Evolutionary conservation across 2,329 filamentous ascomycete genomes (phyloP).

Genomic region (Alternaria sp.): DNA sequence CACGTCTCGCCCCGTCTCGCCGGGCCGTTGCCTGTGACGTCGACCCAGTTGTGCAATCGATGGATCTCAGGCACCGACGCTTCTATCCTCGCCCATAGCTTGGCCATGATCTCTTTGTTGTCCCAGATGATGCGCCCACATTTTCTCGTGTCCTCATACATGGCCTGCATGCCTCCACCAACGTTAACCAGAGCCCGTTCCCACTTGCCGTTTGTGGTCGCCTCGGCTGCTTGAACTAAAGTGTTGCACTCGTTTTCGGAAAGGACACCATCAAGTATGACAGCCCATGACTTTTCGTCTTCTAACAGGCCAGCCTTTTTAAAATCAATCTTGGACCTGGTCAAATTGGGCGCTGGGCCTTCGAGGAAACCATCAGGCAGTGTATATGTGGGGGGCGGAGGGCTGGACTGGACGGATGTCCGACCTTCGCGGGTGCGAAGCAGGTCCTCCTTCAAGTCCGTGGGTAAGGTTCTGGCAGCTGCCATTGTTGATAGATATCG

Average conservation of each 20-base stretch:
- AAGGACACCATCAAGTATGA: conserved; percentile 69
- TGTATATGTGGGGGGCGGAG: conserved; percentile 37
- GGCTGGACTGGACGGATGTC: neutral
- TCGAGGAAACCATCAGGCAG: conserved; percentile 58
- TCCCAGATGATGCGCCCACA: conserved; percentile 83
- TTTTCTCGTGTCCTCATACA: conserved; percentile 66
- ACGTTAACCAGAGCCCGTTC: conserved; percentile 71
- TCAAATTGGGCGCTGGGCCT: conserved; percentile 55
- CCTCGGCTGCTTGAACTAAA: conserved; percentile 39
- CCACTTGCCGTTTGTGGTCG: conserved; percentile 58
- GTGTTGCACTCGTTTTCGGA: conserved; percentile 65
- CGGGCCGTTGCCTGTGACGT: conserved; percentile 56
- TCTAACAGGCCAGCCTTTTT: conserved; percentile 53
- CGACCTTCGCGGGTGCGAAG: neutral
- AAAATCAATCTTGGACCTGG: conserved; percentile 62
- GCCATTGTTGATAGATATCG: neutral
- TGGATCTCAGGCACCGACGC: conserved; percentile 57
- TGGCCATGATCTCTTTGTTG: conserved; percentile 64
- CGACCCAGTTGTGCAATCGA: conserved; percentile 44
- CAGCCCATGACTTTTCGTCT: conserved; percentile 63
- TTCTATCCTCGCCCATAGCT: conserved; percentile 65
- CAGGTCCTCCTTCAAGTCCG: neutral
- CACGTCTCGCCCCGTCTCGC: conserved; percentile 53
- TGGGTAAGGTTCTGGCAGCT: neutral
- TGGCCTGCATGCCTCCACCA: conserved; percentile 65